These are phyloP conservation scores for Carallia brachiata DNA, from an alignment of 345 rosid genomes.

Conservation along the genomic window DNA sequence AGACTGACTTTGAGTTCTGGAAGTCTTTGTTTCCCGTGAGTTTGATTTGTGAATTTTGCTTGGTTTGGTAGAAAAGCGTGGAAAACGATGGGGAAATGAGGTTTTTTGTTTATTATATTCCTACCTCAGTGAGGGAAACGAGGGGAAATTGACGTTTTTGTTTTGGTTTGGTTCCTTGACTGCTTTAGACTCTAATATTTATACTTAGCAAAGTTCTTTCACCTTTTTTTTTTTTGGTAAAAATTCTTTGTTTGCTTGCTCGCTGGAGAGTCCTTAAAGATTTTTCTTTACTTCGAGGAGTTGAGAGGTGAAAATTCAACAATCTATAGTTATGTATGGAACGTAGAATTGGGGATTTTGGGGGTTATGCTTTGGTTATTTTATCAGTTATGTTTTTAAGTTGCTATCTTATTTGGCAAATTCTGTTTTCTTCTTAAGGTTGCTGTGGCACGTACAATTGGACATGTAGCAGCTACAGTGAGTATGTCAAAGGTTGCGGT, in stretches of 20 bases:
- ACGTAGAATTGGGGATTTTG: neutral
- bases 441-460: constrained; percentile 94
- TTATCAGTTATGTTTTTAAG: neutral
- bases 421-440: constrained; percentile 46
- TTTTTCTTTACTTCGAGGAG: too few relatives aligned
- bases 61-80: constrained; percentile 21
- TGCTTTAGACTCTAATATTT: constrained; percentile 15
- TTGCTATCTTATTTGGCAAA: constrained; percentile 11
- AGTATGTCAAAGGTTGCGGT: constrained; percentile 99
- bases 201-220: neutral
- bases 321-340: too few relatives aligned
- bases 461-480: constrained; percentile 97
- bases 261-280: too few relatives aligned
- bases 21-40: constrained; percentile 84
- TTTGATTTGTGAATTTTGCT: constrained; percentile 30
- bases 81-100: constrained; percentile 15
- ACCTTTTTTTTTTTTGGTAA: too few relatives aligned
- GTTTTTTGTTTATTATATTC: constrained; percentile 11
- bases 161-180: constrained; percentile 6
- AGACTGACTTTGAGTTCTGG: constrained; percentile 84
- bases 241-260: too few relatives aligned
- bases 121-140: neutral
- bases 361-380: neutral
- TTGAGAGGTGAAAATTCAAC: too few relatives aligned
- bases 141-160: constrained; percentile 40